These are phyloP conservation scores for Peronospora destructor DNA, from an alignment of 352 stramenopile species.

Conservation along the genomic window DNA sequence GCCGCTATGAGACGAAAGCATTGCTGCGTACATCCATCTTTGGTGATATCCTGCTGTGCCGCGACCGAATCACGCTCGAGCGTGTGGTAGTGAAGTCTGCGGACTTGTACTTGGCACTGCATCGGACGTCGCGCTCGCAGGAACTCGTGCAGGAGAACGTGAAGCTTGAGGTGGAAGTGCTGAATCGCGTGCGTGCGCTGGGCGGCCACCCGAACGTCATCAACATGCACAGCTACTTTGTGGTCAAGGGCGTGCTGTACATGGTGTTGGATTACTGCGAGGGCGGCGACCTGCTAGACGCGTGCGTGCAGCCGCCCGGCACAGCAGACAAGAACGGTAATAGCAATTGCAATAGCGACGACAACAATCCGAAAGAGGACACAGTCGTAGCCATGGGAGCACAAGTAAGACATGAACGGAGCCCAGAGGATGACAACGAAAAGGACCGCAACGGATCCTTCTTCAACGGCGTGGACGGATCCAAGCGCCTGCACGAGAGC, in stretches of 20 bases:
- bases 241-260: slow-evolving; percentile 46
- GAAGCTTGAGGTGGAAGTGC: slow-evolving; percentile 60
- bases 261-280: slow-evolving; percentile 78
- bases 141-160: slow-evolving; percentile 63
- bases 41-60: slow-evolving; percentile 60
- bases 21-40: slow-evolving; percentile 55
- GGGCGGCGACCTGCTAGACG: slow-evolving; percentile 63
- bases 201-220: slow-evolving; percentile 72
- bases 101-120: slow-evolving; percentile 46
- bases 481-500: slow-evolving; percentile 39
- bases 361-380: slow-evolving; percentile 13
- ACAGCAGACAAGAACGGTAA: slow-evolving; percentile 5
- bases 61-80: slow-evolving; percentile 45
- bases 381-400: not conserved
- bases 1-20: slow-evolving; percentile 41
- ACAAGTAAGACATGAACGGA: slow-evolving; percentile 1
- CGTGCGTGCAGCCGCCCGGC: slow-evolving; percentile 28
- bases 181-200: slow-evolving; percentile 38
- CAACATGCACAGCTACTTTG: slow-evolving; percentile 59
- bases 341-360: not conserved
- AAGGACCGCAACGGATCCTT: slow-evolving; percentile 5
- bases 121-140: slow-evolving; percentile 43
- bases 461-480: slow-evolving; percentile 19
- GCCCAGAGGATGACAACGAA: slow-evolving; percentile 6
- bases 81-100: slow-evolving; percentile 69